A percentile compares a stretch with the other conserved stretches of the same genome.
phyloP scores from a whole-genome alignment of 2,329 filamentous ascomycete genomes.

The Massarina eburnea region DNA sequence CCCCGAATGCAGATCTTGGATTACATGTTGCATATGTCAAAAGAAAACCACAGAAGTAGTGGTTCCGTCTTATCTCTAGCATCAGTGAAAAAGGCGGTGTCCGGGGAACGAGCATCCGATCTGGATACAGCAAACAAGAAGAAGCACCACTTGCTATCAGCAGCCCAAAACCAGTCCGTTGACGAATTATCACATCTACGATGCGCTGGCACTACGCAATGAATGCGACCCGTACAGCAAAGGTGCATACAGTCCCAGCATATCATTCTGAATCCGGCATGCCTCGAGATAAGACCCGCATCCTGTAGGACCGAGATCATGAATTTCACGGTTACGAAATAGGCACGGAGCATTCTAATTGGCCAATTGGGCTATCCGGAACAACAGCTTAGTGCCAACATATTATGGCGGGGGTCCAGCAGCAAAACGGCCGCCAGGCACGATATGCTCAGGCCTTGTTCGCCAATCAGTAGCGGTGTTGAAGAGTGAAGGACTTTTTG shows the following conservation, averaged over 20 bases:
- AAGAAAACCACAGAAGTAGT: too few species aligned
- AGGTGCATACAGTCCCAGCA: conserved; percentile 21
- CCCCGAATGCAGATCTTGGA: conserved; percentile 7
- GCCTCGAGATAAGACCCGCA: conserved; percentile 32
- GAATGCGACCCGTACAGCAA: conserved; percentile 19
- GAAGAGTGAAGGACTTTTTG: too few species aligned
- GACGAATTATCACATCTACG: neutral
- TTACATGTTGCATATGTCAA: conserved; percentile 8
- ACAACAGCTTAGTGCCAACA: conserved; percentile 20
- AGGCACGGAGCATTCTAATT: conserved; percentile 17
- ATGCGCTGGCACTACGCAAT: conserved; percentile 24
- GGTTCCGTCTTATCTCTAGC: too few species aligned
- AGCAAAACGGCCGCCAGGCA: conserved; percentile 14
- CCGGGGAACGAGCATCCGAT: too few species aligned
- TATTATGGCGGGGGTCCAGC: conserved; percentile 27
- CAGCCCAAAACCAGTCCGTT: conserved; percentile 11
- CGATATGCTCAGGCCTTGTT: too few species aligned
- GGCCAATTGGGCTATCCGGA: conserved; percentile 13
- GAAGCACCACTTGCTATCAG: too few species aligned
- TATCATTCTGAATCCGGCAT: conserved; percentile 8
- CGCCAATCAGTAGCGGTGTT: too few species aligned
- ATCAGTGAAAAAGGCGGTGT: too few species aligned
- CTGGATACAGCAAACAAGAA: too few species aligned
- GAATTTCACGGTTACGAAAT: conserved; percentile 28
- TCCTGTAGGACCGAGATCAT: conserved; percentile 7